Evolutionary conservation across 2,329 filamentous ascomycete genomes (phyloP).

Genomic region (Pseudopyrenochaeta lycopersici): DNA sequence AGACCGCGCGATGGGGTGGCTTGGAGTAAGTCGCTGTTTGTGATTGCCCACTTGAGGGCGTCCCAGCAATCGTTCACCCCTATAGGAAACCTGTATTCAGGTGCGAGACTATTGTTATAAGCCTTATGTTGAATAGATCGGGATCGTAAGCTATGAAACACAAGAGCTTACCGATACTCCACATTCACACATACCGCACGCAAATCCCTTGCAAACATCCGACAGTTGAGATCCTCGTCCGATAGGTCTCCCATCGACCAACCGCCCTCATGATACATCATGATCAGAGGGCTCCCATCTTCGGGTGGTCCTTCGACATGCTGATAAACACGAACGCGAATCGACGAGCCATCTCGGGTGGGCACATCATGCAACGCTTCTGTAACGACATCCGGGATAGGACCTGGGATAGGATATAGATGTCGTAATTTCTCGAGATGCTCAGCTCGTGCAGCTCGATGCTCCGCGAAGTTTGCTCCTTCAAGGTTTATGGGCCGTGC

Average conservation of each 20-base stretch:
- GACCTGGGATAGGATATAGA: slow-evolving; percentile 40
- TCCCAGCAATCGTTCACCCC: slow-evolving; percentile 61
- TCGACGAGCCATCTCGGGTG: slow-evolving; percentile 33
- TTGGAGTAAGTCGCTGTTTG: slow-evolving; percentile 38
- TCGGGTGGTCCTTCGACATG: slow-evolving; percentile 28
- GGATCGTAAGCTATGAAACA: neutral
- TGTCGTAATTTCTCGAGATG: slow-evolving; percentile 41
- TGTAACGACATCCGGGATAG: slow-evolving; percentile 37
- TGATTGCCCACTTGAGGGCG: slow-evolving; percentile 53
- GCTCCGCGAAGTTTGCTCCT: slow-evolving; percentile 25
- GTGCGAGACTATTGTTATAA: slow-evolving; percentile 52
- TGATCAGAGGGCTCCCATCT: slow-evolving; percentile 36
- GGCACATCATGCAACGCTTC: slow-evolving; percentile 38
- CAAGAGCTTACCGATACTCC: slow-evolving; percentile 56
- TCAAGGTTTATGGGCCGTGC: slow-evolving; percentile 28
- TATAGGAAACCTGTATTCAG: slow-evolving; percentile 60
- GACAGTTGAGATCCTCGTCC: slow-evolving; percentile 54
- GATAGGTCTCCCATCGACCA: slow-evolving; percentile 56
- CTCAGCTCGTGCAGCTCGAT: slow-evolving; percentile 30
- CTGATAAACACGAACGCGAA: slow-evolving; percentile 39
- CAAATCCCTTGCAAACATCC: slow-evolving; percentile 49
- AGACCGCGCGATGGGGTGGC: slow-evolving; percentile 57
- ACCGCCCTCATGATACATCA: slow-evolving; percentile 56
- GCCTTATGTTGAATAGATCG: neutral
- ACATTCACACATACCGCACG: slow-evolving; percentile 58